phyloP scores from a whole-genome alignment of 768 basidiomycete species.

The Chalciporus piperatus region DNA sequence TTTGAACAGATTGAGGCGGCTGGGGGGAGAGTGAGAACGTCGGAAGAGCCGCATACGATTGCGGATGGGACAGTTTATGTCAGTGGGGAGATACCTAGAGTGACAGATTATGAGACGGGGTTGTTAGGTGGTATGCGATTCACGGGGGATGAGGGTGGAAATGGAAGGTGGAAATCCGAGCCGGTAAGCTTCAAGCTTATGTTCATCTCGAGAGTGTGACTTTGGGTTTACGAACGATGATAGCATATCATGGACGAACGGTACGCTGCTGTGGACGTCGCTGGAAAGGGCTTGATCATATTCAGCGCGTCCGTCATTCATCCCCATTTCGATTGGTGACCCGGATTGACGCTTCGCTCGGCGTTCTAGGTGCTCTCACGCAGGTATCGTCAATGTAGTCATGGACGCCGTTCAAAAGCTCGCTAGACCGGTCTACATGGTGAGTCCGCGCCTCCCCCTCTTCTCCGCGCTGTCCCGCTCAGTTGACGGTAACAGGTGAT shows the following conservation, averaged over 20 bases:
- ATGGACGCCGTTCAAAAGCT: constrained; percentile 64
- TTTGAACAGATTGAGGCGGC: constrained; percentile 59
- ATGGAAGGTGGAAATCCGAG: constrained; percentile 51
- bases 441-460: constrained; percentile 14
- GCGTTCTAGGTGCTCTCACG: constrained; percentile 59
- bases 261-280: constrained; percentile 72
- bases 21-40: constrained; percentile 56
- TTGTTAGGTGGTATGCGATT: constrained; percentile 68
- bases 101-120: constrained; percentile 67
- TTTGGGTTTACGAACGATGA: not conserved
- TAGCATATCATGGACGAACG: constrained; percentile 84
- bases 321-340: not conserved
- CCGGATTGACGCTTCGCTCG: not conserved
- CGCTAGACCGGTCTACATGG: constrained; percentile 74
- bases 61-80: constrained; percentile 65
- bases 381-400: constrained; percentile 82
- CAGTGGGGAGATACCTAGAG: constrained; percentile 77
- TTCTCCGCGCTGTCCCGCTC: no score
- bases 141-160: constrained; percentile 32
- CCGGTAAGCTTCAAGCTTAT: constrained; percentile 37
- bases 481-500: constrained; percentile 28
- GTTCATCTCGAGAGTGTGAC: no score
- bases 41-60: constrained; percentile 60
- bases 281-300: constrained; percentile 77
- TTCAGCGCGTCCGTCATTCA: constrained; percentile 70